Percentiles rank a stretch among this genome's conserved stretches.
Conservation (phyloP, 1,139 yeast genomes). For the Pichia sp. region DNA sequence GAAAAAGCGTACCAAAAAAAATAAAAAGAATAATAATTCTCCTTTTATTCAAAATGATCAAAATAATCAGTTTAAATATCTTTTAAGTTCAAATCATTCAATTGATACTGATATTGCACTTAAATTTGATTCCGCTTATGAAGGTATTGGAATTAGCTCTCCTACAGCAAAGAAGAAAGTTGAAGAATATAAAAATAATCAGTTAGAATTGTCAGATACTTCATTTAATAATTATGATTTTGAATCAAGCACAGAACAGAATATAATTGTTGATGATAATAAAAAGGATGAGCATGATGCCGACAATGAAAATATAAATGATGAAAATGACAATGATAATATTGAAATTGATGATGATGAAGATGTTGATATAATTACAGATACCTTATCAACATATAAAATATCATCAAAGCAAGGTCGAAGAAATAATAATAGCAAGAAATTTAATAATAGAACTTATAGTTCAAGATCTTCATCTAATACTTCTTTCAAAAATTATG, state of each 20-base stretch:
- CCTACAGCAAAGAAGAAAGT: conserved; percentile 9
- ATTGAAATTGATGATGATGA: conserved; percentile 2
- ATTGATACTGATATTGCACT: conserved; percentile 11
- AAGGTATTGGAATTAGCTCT: conserved; percentile 25
- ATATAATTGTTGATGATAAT: not conserved
- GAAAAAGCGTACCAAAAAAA: conserved; percentile 10
- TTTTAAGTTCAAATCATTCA: not conserved
- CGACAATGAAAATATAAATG: not conserved
- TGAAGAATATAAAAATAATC: not conserved
- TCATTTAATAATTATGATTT: too few species aligned
- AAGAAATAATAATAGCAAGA: not conserved
- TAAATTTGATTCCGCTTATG: conserved; percentile 15
- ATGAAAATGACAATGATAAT: not conserved
- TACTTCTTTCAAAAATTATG: conserved; percentile 5
- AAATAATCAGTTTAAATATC: not conserved
- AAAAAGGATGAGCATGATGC: not conserved
- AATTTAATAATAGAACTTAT: not conserved
- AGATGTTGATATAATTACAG: conserved; percentile 11
- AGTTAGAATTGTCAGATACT: too few species aligned
- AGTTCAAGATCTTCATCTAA: conserved; percentile 9
- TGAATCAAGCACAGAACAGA: too few species aligned
- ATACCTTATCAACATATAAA: not conserved
- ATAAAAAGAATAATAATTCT: conserved; percentile 9
- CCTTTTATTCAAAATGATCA: not conserved
- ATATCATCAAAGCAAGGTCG: not conserved